Evolutionary conservation across 2,329 filamentous ascomycete species (phyloP).

Genomic region (Orbilia brochopaga): DNA sequence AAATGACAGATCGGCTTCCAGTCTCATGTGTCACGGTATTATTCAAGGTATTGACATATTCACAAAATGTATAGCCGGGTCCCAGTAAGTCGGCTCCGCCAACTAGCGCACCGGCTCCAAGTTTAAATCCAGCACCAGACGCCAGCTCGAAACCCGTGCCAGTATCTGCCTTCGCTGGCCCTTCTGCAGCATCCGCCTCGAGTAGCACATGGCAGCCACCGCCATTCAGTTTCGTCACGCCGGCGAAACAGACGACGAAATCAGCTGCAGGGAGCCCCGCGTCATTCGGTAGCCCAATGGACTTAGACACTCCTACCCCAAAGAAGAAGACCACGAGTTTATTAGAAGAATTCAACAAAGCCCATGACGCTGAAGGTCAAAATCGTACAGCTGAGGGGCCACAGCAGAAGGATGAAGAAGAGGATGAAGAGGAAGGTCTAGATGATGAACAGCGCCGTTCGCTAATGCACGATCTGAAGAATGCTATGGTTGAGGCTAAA

Average conservation of each 20-base stretch:
- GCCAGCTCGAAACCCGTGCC: too few species aligned
- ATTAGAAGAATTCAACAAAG: background rate
- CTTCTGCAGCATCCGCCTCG: too few species aligned
- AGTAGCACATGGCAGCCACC: background rate
- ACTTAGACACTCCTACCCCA: constrained; percentile 13
- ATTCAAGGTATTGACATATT: too few species aligned
- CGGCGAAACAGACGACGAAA: background rate
- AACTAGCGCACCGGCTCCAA: too few species aligned
- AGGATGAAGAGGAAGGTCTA: background rate
- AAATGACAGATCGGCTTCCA: too few species aligned
- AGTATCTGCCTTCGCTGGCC: too few species aligned
- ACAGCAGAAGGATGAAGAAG: constrained; percentile 7
- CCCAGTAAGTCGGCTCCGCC: too few species aligned
- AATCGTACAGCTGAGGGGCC: background rate
- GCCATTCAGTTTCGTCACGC: background rate
- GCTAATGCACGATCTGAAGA: constrained; percentile 20
- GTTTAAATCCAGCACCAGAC: too few species aligned
- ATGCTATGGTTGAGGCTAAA: constrained; percentile 15
- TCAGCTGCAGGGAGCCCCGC: background rate
- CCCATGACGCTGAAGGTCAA: background rate
- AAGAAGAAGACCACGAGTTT: constrained; percentile 1
- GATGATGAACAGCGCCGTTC: background rate
- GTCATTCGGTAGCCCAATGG: constrained; percentile 13
- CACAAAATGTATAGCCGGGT: too few species aligned
- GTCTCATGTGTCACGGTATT: too few species aligned